These are phyloP conservation scores for Papiliotrema laurentii DNA, from an alignment of 1,284 basidiomycete genomes.

Conservation along the genomic window DNA sequence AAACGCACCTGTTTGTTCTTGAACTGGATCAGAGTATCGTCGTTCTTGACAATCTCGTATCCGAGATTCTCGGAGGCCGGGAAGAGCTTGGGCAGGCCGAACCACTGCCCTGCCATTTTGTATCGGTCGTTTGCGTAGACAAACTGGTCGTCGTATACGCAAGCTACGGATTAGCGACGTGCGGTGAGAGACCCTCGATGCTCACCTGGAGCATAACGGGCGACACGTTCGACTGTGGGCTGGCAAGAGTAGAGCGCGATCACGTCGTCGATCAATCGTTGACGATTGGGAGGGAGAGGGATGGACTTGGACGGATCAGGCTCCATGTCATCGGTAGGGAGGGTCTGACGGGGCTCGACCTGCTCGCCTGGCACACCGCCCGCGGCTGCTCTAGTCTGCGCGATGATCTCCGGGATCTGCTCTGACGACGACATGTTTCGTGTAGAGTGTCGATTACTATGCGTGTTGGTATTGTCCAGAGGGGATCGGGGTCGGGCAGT, in stretches of 20 bases:
- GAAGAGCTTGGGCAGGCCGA: slow-evolving; percentile 34
- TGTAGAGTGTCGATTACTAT: slow-evolving; percentile 13
- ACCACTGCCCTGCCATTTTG: slow-evolving; percentile 39
- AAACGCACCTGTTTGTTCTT: slow-evolving; percentile 33
- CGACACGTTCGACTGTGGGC: slow-evolving; percentile 32
- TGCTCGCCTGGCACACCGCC: slow-evolving; percentile 24
- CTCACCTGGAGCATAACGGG: slow-evolving; percentile 29
- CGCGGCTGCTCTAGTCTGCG: slow-evolving; percentile 26
- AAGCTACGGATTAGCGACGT: slow-evolving; percentile 5
- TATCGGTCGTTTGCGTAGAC: slow-evolving; percentile 25
- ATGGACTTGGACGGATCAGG: slow-evolving; percentile 30
- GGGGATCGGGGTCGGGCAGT: not conserved
- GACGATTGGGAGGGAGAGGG: slow-evolving; percentile 26
- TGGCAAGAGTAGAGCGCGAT: slow-evolving; percentile 33
- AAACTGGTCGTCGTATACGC: slow-evolving; percentile 35
- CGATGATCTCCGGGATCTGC: slow-evolving; percentile 28
- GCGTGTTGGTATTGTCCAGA: not conserved
- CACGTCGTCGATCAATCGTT: slow-evolving; percentile 34
- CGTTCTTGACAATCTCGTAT: slow-evolving; percentile 35
- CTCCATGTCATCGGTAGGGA: slow-evolving; percentile 36
- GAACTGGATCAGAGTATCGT: slow-evolving; percentile 38
- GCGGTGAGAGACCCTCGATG: not conserved
- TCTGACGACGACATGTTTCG: slow-evolving; percentile 3
- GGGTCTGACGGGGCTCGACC: slow-evolving; percentile 30
- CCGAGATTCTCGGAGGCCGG: slow-evolving; percentile 25